Evolutionary conservation across 495 filamentous ascomycete species (phyloP).

Genomic region (Penicillium antarcticum): DNA sequence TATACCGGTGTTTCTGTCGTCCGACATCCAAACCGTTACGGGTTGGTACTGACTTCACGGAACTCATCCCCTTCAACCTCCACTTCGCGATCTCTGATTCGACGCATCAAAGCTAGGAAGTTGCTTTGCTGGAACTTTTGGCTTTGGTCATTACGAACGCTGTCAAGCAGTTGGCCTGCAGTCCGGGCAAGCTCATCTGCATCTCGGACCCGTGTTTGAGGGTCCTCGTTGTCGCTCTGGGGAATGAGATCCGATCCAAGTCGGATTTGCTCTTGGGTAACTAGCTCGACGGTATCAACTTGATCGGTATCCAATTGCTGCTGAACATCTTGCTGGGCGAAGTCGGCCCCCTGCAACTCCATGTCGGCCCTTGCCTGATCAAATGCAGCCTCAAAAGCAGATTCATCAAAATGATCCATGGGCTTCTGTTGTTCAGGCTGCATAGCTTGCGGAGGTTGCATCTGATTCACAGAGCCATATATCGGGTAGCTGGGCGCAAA

Average conservation of each 20-base stretch:
- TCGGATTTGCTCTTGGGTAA: conserved; percentile 28
- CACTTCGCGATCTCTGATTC: conserved; percentile 52
- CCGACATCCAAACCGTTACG: conserved; percentile 38
- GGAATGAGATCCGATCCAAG: conserved; percentile 54
- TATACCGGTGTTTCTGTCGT: conserved; percentile 40
- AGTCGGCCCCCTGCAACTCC: conserved; percentile 25
- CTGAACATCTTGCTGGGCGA: conserved; percentile 7
- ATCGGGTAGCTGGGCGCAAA: conserved; percentile 29
- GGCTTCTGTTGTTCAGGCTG: conserved; percentile 14
- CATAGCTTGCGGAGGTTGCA: conserved; percentile 24
- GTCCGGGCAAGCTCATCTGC: conserved; percentile 68
- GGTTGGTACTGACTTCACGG: conserved; percentile 52
- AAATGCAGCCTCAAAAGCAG: conserved; percentile 63
- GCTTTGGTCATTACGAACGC: conserved; percentile 61
- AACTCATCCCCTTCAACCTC: conserved; percentile 52
- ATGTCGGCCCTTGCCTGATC: conserved; percentile 44
- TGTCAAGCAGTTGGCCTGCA: conserved; percentile 68
- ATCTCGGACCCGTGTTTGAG: conserved; percentile 33
- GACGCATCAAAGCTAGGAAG: conserved; percentile 75
- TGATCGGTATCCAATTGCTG: conserved; percentile 9
- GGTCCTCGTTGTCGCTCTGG: conserved; percentile 27
- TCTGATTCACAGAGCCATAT: conserved; percentile 21
- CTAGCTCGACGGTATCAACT: conserved; percentile 1
- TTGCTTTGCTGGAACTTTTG: conserved; percentile 75
- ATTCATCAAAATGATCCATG: conserved; percentile 51